Base-by-base conservation (phyloP, 208 protist species). In the Spongospora subterranea region DNA sequence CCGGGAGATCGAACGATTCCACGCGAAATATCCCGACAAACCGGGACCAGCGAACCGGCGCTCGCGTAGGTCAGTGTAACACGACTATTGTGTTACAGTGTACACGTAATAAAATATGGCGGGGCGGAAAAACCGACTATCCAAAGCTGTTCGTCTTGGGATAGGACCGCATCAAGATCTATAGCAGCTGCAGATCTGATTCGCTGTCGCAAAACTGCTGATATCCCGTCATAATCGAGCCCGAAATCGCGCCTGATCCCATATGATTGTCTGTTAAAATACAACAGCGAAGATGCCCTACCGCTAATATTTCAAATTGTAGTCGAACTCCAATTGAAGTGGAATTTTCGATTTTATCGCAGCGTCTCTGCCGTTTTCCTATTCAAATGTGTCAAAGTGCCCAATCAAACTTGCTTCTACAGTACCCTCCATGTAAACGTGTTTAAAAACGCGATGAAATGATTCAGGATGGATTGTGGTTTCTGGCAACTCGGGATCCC, bases 161-260 rank as follows among this genome's bases (percentile, higher is more conserved):
- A 6, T 24, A 29, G 50, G 35, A 82, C n/a, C 6, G n/a, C 17
- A 35, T 82, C 71, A n/a, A 17, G 35, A 45, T 82, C 35, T 13
- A 82, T 82, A 35, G 17, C 11, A 82, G 71, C 71, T 45, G 71
- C n/a, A 39, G 17, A 20, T 82, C 40, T 82, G 6, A 82, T 45
- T 45, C 71, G 71, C n/a, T 82, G 17, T 82, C n/a, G 6, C n/a
- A 82, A 82, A 13, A 6, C 17, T 35, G 6, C 13, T 82, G 71
- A 35, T 20, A 82, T 82, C 35, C 71, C 71, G 13, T 43, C 40
- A n/a, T 82, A 35, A 82, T 82, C 71, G 35, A 82, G 71, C 6
- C 71, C 71, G 13, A 82, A 60, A 60, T 24, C 24, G 13, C 50
- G 50, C 50, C 50, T 60, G 50, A 60, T 60, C 50, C 13, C 6